Base-by-base conservation (phyloP, 306 rosid genomes). In the Acmispon strigosus region DNA sequence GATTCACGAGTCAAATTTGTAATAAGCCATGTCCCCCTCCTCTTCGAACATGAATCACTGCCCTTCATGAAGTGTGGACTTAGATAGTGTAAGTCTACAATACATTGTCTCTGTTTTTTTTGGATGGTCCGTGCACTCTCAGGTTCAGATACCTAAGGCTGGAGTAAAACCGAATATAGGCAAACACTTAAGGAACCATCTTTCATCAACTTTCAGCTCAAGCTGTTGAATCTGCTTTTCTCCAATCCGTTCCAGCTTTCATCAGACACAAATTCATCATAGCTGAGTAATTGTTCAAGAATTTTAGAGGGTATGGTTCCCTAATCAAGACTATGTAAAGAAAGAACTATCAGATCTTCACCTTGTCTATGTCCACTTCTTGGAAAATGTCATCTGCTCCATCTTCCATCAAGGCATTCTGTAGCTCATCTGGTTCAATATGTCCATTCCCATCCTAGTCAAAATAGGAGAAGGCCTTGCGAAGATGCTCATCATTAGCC, bases 191-290 rank as follows among this genome's bases (percentile, higher is more conserved):
- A 49, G 47, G 98, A 92, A 83, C 97, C 97, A 36, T 94, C 99
- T 86, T 94, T 94, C 99, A 94, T 91, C 77, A 94, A 87, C 88
- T 94, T 94, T 60, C 91, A 82, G 92, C 99, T 94, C 78, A 94
- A 88, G 84, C 94, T 94, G 81, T 94, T 94, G 85, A 94, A 94
- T 89, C 99, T 89, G 99, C 99, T 77, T 94, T 94, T 85, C 99
- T 91, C 99, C 99, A 94, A 82, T 94, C 99, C 5, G 99, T 94
- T 61, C 99, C 99, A 0, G 99, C 91, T 80, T 89, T 94, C 99
- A 94, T 94, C 99, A 94, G 99, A 89, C 47, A 84, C 90, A 60
- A 94, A 94, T 83, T 94, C 99, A 8, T 94, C 97, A 19, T 91
- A 94, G 89, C 99, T 94, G 76, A 94, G 87, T 62, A 78, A 65